These are phyloP conservation scores for Trametes villosa DNA, from an alignment of 768 basidiomycete species.

Conservation along the genomic window DNA sequence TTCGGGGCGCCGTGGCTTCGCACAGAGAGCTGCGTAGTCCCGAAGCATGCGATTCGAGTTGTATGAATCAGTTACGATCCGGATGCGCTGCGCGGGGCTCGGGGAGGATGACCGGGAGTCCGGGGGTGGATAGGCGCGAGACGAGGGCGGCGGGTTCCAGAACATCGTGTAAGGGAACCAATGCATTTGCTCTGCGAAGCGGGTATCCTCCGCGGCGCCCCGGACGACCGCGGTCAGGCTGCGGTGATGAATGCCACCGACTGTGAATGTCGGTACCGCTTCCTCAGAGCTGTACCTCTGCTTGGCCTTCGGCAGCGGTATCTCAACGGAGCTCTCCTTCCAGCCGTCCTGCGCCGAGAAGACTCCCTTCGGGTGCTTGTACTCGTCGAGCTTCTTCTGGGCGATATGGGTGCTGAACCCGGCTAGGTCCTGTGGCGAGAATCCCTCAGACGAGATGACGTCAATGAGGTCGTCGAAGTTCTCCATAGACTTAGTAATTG, in stretches of 20 bases:
- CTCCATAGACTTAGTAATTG: constrained; percentile 29
- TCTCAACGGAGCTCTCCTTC: constrained; percentile 18
- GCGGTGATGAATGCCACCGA: constrained; percentile 35
- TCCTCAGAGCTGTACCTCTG: constrained; percentile 19
- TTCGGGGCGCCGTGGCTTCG: background rate
- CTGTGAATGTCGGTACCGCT: constrained; percentile 33
- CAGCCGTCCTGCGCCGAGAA: constrained; percentile 25
- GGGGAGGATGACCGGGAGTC: background rate
- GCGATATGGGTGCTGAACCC: background rate
- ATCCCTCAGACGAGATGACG: background rate
- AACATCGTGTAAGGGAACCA: background rate
- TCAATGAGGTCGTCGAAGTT: constrained; percentile 34
- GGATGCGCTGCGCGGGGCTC: background rate
- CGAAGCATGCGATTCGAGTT: background rate
- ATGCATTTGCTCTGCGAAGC: background rate
- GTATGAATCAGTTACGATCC: too few relatives aligned
- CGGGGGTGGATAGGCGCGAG: background rate
- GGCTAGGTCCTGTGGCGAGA: background rate
- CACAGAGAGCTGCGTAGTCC: background rate
- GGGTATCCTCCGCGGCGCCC: background rate
- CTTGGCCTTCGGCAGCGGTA: constrained; percentile 28
- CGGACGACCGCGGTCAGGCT: too few relatives aligned
- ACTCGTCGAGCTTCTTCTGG: constrained; percentile 21
- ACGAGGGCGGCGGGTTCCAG: background rate
- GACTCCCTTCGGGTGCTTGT: background rate